Evolutionary conservation across 345 rosid species (phyloP).

Genomic region (Dipteronia sinensis): DNA sequence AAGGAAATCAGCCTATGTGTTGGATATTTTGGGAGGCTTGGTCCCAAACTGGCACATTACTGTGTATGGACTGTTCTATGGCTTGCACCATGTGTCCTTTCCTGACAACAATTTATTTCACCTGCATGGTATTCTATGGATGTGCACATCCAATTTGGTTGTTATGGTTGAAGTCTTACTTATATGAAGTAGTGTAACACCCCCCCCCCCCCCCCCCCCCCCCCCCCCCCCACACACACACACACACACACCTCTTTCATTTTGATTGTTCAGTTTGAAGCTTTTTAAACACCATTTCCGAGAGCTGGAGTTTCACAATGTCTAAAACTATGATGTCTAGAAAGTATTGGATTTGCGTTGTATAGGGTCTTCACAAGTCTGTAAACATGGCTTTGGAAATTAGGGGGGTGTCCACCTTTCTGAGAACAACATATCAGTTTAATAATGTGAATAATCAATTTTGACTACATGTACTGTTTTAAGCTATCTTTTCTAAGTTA

Average conservation of each 20-base stretch:
- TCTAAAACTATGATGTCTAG: neutral
- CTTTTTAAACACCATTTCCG: neutral
- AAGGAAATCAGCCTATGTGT: neutral
- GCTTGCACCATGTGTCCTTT: neutral
- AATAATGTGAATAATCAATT: constrained; percentile 6
- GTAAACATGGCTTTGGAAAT: too few relatives aligned
- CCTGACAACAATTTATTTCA: too few relatives aligned
- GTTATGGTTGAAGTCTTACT: neutral
- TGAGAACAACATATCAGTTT: neutral
- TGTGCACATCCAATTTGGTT: neutral
- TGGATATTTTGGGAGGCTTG: neutral
- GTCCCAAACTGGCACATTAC: neutral
- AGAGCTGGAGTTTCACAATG: neutral
- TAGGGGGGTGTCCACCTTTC: too few relatives aligned
- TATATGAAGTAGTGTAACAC: neutral
- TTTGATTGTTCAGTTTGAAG: neutral
- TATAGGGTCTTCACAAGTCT: too few relatives aligned
- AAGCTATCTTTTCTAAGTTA: constrained; percentile 3
- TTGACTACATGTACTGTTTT: neutral
- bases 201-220: too few relatives aligned
- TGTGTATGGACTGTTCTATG: neutral
- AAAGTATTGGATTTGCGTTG: constrained; percentile 1
- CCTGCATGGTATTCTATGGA: too few relatives aligned
- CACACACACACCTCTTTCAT: too few relatives aligned
- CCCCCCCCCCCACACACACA: too few relatives aligned